Percentiles rank a stretch among this genome's conserved stretches.
These are phyloP conservation scores for Apiospora rasikravindrae DNA, from an alignment of 2,329 filamentous ascomycete genomes.

Conservation along the genomic window DNA sequence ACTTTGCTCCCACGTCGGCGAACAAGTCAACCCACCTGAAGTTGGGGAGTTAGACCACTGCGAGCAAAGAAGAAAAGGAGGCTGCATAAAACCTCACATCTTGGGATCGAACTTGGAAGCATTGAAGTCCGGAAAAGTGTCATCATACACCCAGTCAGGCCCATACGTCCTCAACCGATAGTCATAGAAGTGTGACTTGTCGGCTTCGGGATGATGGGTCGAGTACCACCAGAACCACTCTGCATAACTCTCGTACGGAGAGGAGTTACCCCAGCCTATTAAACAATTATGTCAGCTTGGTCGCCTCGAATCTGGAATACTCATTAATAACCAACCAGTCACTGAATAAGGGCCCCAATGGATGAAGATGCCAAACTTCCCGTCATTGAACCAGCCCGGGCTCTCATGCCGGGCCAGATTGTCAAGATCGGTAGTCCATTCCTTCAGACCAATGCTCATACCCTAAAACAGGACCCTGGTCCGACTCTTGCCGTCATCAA, in stretches of 20 bases:
- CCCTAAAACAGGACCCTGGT: slow-evolving; percentile 28
- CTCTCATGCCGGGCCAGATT: slow-evolving; percentile 43
- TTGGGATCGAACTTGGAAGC: slow-evolving; percentile 53
- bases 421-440: slow-evolving; percentile 36
- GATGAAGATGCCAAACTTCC: slow-evolving; percentile 62
- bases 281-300: neutral
- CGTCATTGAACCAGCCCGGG: slow-evolving; percentile 57
- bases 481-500: slow-evolving; percentile 22
- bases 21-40: slow-evolving; percentile 37
- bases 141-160: slow-evolving; percentile 55
- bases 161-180: slow-evolving; percentile 55
- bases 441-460: slow-evolving; percentile 38
- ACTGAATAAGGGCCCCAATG: slow-evolving; percentile 61
- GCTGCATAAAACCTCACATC: slow-evolving; percentile 44
- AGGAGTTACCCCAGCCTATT: slow-evolving; percentile 54
- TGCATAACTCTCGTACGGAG: slow-evolving; percentile 42
- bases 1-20: slow-evolving; percentile 39
- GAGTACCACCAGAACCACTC: slow-evolving; percentile 56
- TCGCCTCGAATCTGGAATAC: neutral
- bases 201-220: slow-evolving; percentile 45
- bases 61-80: slow-evolving; percentile 26
- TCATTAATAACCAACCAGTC: neutral
- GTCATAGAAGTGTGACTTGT: slow-evolving; percentile 47
- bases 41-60: slow-evolving; percentile 4
- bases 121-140: slow-evolving; percentile 57